Evolutionary conservation across 768 basidiomycete species (phyloP).

Genomic region (Amanita fuliginea): DNA sequence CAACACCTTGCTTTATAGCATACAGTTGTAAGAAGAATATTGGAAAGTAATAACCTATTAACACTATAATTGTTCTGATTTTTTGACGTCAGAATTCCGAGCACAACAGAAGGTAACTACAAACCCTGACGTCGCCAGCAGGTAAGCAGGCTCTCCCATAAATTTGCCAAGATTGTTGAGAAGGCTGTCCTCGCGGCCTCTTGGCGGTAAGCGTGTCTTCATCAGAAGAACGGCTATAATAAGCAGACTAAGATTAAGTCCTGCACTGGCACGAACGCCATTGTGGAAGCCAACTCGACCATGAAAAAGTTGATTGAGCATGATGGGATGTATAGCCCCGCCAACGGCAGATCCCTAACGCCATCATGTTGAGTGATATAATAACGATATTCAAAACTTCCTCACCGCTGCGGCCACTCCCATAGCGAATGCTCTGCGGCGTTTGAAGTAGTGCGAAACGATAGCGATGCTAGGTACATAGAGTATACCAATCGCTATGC

Average conservation of each 20-base stretch:
- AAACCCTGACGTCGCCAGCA: conserved; percentile 29
- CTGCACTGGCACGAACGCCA: conserved; percentile 39
- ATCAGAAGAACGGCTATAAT: conserved; percentile 26
- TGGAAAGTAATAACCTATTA: conserved; percentile 34
- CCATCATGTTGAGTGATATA: neutral
- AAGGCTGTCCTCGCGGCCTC: conserved; percentile 19
- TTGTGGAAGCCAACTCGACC: conserved; percentile 39
- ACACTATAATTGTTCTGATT: conserved; percentile 21
- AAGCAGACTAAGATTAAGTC: conserved; percentile 25
- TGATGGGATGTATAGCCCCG: conserved; percentile 49
- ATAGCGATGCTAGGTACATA: conserved; percentile 34
- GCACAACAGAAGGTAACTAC: neutral
- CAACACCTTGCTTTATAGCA: conserved; percentile 34
- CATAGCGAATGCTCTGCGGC: conserved; percentile 21
- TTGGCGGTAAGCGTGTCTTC: conserved; percentile 30
- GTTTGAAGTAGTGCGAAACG: conserved; percentile 27
- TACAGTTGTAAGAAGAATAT: conserved; percentile 49
- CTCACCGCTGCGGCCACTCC: conserved; percentile 23
- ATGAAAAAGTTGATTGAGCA: conserved; percentile 45
- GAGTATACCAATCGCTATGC: conserved; percentile 39
- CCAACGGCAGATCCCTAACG: conserved; percentile 42
- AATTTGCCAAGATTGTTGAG: conserved; percentile 21
- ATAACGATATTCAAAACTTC: neutral
- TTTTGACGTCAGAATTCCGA: neutral
- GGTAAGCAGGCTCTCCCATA: conserved; percentile 32